phyloP scores from a whole-genome alignment of 805 yeast species.

The Wickerhamia fluorescens region DNA sequence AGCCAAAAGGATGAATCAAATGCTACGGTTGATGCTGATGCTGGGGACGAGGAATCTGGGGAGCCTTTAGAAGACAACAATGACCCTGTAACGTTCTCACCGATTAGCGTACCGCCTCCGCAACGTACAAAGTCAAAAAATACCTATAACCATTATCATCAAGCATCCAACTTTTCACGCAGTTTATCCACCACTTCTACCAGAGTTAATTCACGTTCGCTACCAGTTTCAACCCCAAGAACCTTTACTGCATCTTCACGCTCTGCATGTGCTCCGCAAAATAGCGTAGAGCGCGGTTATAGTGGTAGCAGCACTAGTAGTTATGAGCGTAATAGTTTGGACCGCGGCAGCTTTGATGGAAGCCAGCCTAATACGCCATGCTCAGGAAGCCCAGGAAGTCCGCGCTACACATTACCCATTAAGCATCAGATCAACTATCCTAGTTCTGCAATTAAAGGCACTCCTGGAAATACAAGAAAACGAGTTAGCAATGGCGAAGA shows the following conservation, averaged over 20 bases:
- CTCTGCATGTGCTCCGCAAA: no score
- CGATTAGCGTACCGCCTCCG: slow-evolving; percentile 6
- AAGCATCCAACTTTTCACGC: slow-evolving; percentile 5
- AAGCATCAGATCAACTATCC: slow-evolving; percentile 3
- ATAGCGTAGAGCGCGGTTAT: no score
- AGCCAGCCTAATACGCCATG: no score
- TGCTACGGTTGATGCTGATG: no score
- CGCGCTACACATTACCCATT: no score
- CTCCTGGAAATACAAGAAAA: background rate
- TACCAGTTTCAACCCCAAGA: slow-evolving; percentile 1
- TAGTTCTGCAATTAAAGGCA: slow-evolving; percentile 1
- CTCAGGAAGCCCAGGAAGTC: no score
- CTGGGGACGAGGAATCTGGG: background rate
- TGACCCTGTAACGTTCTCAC: slow-evolving; percentile 4
- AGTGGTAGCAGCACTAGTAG: no score
- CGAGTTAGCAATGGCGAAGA: no score
- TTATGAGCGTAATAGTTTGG: no score
- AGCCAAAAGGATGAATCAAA: slow-evolving; percentile 1
- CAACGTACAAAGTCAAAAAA: slow-evolving; percentile 18
- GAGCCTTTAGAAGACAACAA: slow-evolving; percentile 1
- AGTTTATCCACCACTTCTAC: slow-evolving; percentile 7
- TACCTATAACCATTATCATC: slow-evolving; percentile 28
- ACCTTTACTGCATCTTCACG: slow-evolving; percentile 6
- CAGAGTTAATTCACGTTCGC: slow-evolving; percentile 1
- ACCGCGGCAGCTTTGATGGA: no score